Percentiles rank a stretch among this genome's conserved stretches.
Conservation (phyloP, 441 rosid genomes). For the Adansonia madagascariensis region DNA sequence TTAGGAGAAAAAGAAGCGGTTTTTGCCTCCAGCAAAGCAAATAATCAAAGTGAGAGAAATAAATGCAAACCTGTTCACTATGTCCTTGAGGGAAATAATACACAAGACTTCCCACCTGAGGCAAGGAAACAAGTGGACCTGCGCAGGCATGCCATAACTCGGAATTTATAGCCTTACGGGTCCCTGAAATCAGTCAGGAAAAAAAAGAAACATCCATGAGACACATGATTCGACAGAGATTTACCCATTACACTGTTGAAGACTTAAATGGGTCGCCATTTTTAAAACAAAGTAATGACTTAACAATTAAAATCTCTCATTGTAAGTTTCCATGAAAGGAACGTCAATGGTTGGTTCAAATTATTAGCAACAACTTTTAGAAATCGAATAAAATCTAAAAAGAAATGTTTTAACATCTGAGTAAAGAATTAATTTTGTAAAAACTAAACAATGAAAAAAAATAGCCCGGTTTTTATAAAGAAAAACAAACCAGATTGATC, state of each 20-base stretch:
- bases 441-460: not conserved
- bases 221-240: conserved; percentile 18
- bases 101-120: conserved; percentile 91
- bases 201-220: conserved; percentile 21
- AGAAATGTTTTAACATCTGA: not conserved
- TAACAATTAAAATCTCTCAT: not conserved
- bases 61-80: conserved; percentile 87
- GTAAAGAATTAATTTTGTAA: not conserved
- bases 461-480: not conserved
- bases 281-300: not conserved
- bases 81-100: conserved; percentile 98
- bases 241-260: not conserved
- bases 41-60: conserved; percentile 3
- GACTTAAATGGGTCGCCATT: not conserved
- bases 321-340: not conserved
- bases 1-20: not conserved
- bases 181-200: conserved; percentile 51
- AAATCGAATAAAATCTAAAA: not conserved
- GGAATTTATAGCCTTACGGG: conserved; percentile 72
- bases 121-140: conserved; percentile 89
- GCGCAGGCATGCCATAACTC: conserved; percentile 99
- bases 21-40: not conserved
- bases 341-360: not conserved
- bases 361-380: not conserved
- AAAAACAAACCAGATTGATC: conserved; percentile 73